Conservation (phyloP, 108 stramenopile genomes). For the Nitzschia sp. region DNA sequence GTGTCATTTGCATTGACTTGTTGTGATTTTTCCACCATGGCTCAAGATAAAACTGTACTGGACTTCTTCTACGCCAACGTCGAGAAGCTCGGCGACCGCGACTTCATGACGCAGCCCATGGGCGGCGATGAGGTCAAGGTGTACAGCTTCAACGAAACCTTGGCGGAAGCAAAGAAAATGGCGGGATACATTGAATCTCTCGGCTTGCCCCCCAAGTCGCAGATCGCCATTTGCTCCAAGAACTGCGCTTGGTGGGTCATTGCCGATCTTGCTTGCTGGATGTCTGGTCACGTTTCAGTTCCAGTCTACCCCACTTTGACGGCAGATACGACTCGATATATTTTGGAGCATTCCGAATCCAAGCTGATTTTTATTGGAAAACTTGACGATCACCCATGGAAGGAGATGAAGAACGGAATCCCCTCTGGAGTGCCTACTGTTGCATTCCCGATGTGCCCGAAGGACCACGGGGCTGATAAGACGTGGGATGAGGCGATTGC, state of each 20-base stretch:
- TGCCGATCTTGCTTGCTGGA: conserved; percentile 76
- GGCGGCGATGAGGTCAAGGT: conserved; percentile 55
- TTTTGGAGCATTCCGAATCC: conserved; percentile 76
- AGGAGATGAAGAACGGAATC: conserved; percentile 75
- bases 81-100: conserved; percentile 52
- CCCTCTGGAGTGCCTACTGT: conserved; percentile 54
- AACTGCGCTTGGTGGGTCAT: conserved; percentile 84
- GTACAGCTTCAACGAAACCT: conserved; percentile 63
- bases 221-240: conserved; percentile 78
- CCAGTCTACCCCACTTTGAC: conserved; percentile 77
- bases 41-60: conserved; percentile 51
- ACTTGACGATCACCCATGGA: conserved; percentile 72
- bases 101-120: conserved; percentile 75
- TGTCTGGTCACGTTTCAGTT: conserved; percentile 70
- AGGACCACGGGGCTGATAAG: conserved; percentile 34
- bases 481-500: conserved; percentile 64
- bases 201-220: conserved; percentile 44
- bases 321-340: conserved; percentile 65
- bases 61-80: conserved; percentile 68
- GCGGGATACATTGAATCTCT: conserved; percentile 68
- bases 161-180: conserved; percentile 70
- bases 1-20: not conserved
- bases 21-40: conserved; percentile 11
- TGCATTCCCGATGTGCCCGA: conserved; percentile 69
- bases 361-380: conserved; percentile 82